A percentile compares a stretch with the other conserved stretches of the same genome.
phyloP scores from a whole-genome alignment of 177 flowering plant genomes.

The Vitis hybrid region DNA sequence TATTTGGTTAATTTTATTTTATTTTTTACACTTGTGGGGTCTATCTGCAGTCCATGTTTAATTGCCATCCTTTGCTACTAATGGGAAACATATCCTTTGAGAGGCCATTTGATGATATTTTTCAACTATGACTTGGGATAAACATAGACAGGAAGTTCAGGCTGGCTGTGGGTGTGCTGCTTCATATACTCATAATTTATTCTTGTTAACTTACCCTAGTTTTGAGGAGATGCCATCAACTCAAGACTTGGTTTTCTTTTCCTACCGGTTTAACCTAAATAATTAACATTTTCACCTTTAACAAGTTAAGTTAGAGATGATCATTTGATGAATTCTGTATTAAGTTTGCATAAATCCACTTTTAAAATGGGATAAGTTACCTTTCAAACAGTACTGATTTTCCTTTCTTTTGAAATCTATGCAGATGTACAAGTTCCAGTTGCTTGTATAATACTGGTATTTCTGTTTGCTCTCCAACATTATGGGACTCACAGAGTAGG shows the following conservation, averaged over 20 bases:
- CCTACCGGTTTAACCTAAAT: too few relatives aligned
- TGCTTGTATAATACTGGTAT: conserved; percentile 56
- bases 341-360: not conserved
- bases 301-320: too few relatives aligned
- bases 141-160: not conserved
- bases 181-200: too few relatives aligned
- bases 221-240: not conserved
- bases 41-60: not conserved
- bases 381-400: not conserved
- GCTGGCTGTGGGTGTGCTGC: not conserved
- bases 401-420: conserved; percentile 9
- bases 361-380: not conserved
- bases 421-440: conserved; percentile 71
- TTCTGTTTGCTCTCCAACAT: conserved; percentile 62
- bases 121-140: not conserved
- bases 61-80: not conserved
- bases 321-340: too few relatives aligned
- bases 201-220: too few relatives aligned
- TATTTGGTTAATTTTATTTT: too few relatives aligned
- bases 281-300: too few relatives aligned
- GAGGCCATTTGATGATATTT: not conserved
- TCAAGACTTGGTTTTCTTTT: too few relatives aligned
- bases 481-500: conserved; percentile 70
- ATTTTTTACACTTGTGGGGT: conserved; percentile 3
- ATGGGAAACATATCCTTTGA: not conserved